Evolutionary conservation across 2,329 filamentous ascomycete species (phyloP).

Genomic region (Apiospora koreana): DNA sequence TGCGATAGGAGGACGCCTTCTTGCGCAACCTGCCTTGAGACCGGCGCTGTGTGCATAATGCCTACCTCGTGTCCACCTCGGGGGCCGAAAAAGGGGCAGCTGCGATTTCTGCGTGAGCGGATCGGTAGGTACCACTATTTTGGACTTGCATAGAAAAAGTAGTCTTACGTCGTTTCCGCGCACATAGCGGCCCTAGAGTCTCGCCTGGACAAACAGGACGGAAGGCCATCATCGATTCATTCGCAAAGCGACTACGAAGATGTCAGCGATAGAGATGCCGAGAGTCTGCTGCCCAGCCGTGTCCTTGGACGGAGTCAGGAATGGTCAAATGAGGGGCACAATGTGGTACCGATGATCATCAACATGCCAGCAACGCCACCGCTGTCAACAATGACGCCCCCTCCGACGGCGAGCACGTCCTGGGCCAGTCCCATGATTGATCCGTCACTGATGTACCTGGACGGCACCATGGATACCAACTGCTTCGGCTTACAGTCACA

Average conservation of each 20-base stretch:
- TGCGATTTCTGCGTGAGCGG: conserved; percentile 24
- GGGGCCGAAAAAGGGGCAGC: conserved; percentile 28
- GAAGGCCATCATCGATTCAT: background rate
- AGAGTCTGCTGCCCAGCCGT: background rate
- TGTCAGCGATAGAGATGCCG: conserved; percentile 10
- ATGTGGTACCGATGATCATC: background rate
- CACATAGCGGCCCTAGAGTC: background rate
- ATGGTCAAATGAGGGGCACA: background rate
- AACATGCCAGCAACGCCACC: background rate
- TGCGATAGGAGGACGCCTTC: conserved; percentile 25
- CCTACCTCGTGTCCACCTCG: conserved; percentile 23
- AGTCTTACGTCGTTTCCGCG: background rate
- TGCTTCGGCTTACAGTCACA: background rate
- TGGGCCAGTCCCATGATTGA: background rate
- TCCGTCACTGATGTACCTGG: background rate
- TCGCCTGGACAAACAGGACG: background rate
- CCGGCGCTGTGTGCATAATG: conserved; percentile 23
- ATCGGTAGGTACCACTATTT: conserved; percentile 19
- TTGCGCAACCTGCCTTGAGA: conserved; percentile 24
- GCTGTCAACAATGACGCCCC: background rate
- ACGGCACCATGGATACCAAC: background rate
- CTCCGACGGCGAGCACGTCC: background rate
- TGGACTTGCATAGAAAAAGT: background rate
- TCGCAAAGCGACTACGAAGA: conserved; percentile 7
- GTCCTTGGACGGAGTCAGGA: background rate